Evolutionary conservation across 352 stramenopile genomes (phyloP).

Genomic region (Phytophthora parvispora): DNA sequence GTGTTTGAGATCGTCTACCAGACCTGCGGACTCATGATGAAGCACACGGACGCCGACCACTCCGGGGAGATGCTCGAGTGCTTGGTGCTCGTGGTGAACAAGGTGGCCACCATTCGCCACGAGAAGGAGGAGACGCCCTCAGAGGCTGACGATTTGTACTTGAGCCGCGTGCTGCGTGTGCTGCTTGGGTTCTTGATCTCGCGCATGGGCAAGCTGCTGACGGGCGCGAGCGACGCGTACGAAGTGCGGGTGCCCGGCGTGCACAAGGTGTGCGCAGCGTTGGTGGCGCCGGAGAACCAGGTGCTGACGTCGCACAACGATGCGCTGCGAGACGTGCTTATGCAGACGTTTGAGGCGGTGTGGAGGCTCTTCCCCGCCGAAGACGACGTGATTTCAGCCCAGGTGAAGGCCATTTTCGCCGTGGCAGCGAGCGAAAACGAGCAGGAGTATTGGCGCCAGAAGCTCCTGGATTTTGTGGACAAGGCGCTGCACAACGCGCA

Average conservation of each 20-base stretch:
- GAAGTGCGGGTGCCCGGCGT: conserved; percentile 49
- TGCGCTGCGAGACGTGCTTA: conserved; percentile 51
- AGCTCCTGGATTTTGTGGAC: conserved; percentile 62
- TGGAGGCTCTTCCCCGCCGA: conserved; percentile 73
- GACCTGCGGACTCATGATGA: conserved; percentile 79
- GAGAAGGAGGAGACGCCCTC: conserved; percentile 23
- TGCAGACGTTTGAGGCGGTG: conserved; percentile 66
- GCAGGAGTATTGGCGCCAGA: conserved; percentile 57
- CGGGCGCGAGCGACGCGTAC: conserved; percentile 40
- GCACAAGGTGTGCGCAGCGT: conserved; percentile 49
- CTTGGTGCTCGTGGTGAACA: conserved; percentile 65
- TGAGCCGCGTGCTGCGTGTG: conserved; percentile 73
- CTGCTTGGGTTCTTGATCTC: conserved; percentile 68
- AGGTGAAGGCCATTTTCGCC: conserved; percentile 63
- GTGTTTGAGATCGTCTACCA: conserved; percentile 78
- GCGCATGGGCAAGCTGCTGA: conserved; percentile 64
- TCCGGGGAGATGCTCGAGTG: conserved; percentile 76
- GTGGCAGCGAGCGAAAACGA: conserved; percentile 25
- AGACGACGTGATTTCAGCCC: conserved; percentile 36
- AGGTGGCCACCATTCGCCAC: conserved; percentile 45
- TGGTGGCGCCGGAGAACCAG: conserved; percentile 50
- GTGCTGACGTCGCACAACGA: conserved; percentile 52
- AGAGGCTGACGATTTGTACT: conserved; percentile 67
- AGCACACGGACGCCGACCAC: conserved; percentile 80
- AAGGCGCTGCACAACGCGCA: conserved; percentile 61